phyloP scores from a whole-genome alignment of 176 grass and related monocot species.

The Avena sativa region DNA sequence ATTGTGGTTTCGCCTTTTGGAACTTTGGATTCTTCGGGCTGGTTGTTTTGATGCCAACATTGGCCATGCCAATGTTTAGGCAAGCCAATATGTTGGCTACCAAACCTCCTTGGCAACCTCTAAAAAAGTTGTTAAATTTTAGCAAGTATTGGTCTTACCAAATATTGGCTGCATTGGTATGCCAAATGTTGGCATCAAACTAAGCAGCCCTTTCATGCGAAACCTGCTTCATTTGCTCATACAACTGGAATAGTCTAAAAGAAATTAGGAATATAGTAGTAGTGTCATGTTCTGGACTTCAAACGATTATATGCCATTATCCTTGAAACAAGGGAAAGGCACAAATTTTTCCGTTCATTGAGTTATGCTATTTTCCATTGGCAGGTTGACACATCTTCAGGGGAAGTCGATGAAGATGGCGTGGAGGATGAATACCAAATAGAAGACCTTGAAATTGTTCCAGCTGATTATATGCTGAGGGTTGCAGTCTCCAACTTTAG shows the following conservation, averaged over 20 bases:
- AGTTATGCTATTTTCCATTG: constrained; percentile 27
- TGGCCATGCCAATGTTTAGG: background rate
- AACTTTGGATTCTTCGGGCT: background rate
- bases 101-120: background rate
- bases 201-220: background rate
- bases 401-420: constrained; percentile 89
- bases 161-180: background rate
- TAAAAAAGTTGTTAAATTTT: background rate
- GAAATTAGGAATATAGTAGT: background rate
- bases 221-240: constrained; percentile 24
- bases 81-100: background rate
- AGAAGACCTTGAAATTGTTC: constrained; percentile 84
- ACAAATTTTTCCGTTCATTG: background rate
- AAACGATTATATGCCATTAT: background rate
- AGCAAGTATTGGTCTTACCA: background rate
- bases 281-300: constrained; percentile 18
- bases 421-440: constrained; percentile 98
- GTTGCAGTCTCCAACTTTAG: constrained; percentile 92
- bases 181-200: background rate
- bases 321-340: background rate
- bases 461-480: constrained; percentile 92
- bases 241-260: constrained; percentile 16
- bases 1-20: constrained; percentile 15
- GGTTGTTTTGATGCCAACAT: background rate
- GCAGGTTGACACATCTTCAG: constrained; percentile 83